Evolutionary conservation across 2,329 filamentous ascomycete genomes (phyloP).

Genomic region (Pochonia chlamydosporia): DNA sequence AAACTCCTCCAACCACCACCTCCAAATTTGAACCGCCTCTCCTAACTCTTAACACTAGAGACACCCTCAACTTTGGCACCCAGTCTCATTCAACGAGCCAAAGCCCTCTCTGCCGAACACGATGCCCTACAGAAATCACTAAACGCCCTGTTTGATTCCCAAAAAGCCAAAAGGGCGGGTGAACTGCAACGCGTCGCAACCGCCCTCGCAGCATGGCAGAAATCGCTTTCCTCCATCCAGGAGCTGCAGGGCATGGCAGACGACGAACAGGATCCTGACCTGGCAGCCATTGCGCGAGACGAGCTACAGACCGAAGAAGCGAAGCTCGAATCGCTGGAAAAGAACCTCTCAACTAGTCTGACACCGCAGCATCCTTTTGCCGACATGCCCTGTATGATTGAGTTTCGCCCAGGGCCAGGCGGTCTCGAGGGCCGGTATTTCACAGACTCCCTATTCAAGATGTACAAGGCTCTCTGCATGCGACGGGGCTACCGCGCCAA

Average conservation of each 20-base stretch:
- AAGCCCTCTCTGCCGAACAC: constrained; percentile 52
- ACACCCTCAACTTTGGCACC: constrained; percentile 35
- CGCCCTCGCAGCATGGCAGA: constrained; percentile 55
- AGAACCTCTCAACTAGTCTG: constrained; percentile 67
- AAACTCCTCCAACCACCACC: background rate
- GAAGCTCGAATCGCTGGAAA: constrained; percentile 57
- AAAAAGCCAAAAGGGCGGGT: constrained; percentile 53
- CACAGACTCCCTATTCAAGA: constrained; percentile 76
- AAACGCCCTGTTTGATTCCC: constrained; percentile 48
- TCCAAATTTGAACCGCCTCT: background rate
- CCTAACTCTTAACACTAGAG: background rate
- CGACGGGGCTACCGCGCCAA: constrained; percentile 59
- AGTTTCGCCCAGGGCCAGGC: constrained; percentile 87
- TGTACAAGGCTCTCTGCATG: constrained; percentile 80
- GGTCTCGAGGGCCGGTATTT: constrained; percentile 90
- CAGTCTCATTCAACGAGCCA: constrained; percentile 55
- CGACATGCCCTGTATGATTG: constrained; percentile 80
- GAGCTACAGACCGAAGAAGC: constrained; percentile 65
- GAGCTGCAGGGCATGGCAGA: constrained; percentile 48
- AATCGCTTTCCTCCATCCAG: constrained; percentile 42
- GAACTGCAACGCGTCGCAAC: constrained; percentile 53
- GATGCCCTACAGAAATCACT: constrained; percentile 46
- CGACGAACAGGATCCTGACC: constrained; percentile 55
- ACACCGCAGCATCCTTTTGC: constrained; percentile 88
- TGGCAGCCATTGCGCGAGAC: constrained; percentile 72